These are phyloP conservation scores for Ophiostoma quercus DNA, from an alignment of 2,329 filamentous ascomycete species.

Conservation along the genomic window DNA sequence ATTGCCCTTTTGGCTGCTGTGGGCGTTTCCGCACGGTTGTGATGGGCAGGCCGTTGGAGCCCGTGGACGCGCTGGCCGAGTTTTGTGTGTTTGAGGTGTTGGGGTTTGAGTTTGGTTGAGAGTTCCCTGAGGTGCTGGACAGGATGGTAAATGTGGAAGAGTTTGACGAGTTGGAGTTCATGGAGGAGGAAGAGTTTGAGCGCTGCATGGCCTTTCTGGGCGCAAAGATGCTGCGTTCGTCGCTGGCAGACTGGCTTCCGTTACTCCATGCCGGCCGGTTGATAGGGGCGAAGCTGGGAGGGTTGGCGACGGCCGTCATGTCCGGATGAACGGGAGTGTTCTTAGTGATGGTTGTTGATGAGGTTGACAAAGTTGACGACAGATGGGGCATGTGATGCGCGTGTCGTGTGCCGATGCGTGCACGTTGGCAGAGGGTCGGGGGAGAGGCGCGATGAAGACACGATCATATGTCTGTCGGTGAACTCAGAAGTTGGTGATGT, in stretches of 20 bases:
- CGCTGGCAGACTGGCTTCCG: constrained; percentile 46
- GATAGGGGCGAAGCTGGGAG: constrained; percentile 58
- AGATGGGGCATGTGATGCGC: constrained; percentile 11
- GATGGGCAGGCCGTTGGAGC: constrained; percentile 49
- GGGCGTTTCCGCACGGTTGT: constrained; percentile 48
- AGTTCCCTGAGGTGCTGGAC: constrained; percentile 41
- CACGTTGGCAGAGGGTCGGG: background rate
- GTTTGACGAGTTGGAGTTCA: constrained; percentile 59
- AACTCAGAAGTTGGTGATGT: background rate
- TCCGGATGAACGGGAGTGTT: constrained; percentile 27
- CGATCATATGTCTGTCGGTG: background rate
- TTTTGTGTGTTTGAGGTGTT: background rate
- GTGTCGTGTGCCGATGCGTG: background rate
- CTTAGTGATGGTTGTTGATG: constrained; percentile 18
- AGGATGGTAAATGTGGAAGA: constrained; percentile 59
- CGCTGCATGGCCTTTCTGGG: constrained; percentile 82
- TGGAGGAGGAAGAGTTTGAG: constrained; percentile 84
- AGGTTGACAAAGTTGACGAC: constrained; percentile 13
- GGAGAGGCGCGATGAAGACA: constrained; percentile 17
- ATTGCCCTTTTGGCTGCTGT: constrained; percentile 44
- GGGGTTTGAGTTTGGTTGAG: too few species aligned
- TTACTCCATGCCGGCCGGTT: constrained; percentile 62
- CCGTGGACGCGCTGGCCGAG: constrained; percentile 27
- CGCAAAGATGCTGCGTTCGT: constrained; percentile 81
- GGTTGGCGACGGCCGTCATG: constrained; percentile 66